These are phyloP conservation scores for Cladosporium sp. DNA, from an alignment of 2,329 filamentous ascomycete genomes.

Conservation along the genomic window DNA sequence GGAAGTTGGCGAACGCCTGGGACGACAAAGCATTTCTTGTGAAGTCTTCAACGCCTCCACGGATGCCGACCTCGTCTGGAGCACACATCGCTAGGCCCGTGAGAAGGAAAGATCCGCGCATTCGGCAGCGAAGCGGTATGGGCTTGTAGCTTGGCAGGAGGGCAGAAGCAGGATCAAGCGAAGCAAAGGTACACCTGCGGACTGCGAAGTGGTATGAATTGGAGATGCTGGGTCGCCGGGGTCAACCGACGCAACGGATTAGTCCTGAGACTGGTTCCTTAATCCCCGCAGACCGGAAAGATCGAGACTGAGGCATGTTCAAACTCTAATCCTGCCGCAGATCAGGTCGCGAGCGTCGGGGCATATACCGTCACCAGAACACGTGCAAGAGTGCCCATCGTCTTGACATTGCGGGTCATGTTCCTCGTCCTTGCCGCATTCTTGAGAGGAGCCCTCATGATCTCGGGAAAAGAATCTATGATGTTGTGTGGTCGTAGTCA, in stretches of 20 bases:
- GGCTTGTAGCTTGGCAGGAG: not conserved
- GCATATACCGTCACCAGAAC: not conserved
- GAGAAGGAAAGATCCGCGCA: not conserved
- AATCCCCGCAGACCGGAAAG: not conserved
- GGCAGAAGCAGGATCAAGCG: not conserved
- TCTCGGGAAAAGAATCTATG: not conserved
- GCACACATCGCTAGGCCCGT: not conserved
- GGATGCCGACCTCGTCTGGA: not conserved
- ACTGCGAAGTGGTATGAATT: not conserved
- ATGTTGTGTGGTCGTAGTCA: not conserved
- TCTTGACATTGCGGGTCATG: not conserved
- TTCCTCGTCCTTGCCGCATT: not conserved
- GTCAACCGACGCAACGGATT: not conserved
- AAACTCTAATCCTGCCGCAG: not conserved
- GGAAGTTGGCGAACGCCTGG: not conserved
- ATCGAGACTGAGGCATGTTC: not conserved
- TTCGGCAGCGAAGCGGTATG: not conserved
- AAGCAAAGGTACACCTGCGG: not conserved
- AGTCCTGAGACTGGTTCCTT: not conserved
- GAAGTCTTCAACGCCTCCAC: not conserved
- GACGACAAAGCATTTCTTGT: not conserved
- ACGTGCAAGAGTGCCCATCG: not conserved
- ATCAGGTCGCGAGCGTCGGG: not conserved
- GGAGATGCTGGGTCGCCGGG: not conserved
- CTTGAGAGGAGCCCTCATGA: not conserved